A percentile compares a stretch with the other conserved stretches of the same genome.
Evolutionary conservation across 208 protist species (phyloP).

Genomic region (Leishmania lainsoni): DNA sequence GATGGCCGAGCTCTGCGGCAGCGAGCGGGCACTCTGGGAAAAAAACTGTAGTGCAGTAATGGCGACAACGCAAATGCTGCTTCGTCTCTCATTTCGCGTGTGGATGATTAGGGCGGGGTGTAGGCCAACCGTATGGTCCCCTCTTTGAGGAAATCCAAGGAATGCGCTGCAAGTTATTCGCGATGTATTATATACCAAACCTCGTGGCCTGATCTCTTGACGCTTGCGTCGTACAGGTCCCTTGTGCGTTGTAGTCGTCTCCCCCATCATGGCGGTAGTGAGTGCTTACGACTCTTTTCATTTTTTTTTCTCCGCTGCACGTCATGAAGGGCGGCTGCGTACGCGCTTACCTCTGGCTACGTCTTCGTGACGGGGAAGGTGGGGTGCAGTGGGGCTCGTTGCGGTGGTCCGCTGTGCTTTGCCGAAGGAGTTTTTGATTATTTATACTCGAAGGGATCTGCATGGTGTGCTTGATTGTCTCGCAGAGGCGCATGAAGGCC

Average conservation of each 20-base stretch:
- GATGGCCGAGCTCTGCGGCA: no score
- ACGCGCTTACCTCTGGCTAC: no score
- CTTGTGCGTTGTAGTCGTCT: no score
- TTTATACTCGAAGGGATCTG: background rate
- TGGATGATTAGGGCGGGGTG: background rate
- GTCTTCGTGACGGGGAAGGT: no score
- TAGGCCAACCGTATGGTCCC: no score
- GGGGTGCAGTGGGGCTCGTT: no score
- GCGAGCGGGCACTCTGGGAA: background rate
- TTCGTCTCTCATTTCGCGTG: background rate
- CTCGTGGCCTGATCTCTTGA: background rate
- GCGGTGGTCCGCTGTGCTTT: background rate
- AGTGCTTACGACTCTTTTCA: background rate
- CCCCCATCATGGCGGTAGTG: background rate
- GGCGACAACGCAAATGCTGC: background rate
- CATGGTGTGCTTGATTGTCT: background rate
- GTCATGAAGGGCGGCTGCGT: no score
- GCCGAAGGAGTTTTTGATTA: background rate
- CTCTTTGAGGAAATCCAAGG: no score
- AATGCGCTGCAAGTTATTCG: background rate
- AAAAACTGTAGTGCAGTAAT: background rate
- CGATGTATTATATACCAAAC: background rate
- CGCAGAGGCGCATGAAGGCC: background rate
- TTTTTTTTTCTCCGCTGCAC: background rate
- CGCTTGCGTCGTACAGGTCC: background rate